A percentile compares a stretch with the other conserved stretches of the same genome.
phyloP scores from a whole-genome alignment of 2,329 filamentous ascomycete genomes.

The Penicillium glabrum region DNA sequence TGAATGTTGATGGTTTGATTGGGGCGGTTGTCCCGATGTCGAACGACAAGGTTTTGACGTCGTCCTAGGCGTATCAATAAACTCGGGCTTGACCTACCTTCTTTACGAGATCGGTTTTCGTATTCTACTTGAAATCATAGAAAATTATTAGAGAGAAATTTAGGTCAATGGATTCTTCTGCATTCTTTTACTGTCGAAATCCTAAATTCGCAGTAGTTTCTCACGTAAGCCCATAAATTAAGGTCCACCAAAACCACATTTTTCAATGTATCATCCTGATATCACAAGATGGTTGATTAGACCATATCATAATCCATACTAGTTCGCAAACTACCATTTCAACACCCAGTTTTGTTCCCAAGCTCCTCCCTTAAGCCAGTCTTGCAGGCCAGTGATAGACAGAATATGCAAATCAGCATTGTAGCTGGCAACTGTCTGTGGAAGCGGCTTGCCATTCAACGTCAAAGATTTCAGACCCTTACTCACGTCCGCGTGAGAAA shows the following conservation, averaged over 20 bases:
- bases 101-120: no score
- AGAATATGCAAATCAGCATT: slow-evolving; percentile 51
- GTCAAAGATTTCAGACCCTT: slow-evolving; percentile 43
- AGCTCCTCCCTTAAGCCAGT: slow-evolving; percentile 54
- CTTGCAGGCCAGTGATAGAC: slow-evolving; percentile 51
- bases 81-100: background rate
- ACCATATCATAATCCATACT: background rate
- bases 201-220: background rate
- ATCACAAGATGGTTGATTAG: background rate
- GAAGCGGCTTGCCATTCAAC: slow-evolving; percentile 53
- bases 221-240: background rate
- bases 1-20: slow-evolving; percentile 1
- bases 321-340: slow-evolving; percentile 46
- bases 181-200: background rate
- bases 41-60: background rate
- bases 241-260: background rate
- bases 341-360: slow-evolving; percentile 60
- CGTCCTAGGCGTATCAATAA: background rate
- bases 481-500: slow-evolving; percentile 2
- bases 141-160: no score
- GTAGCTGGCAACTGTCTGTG: slow-evolving; percentile 48
- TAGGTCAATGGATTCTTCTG: background rate
- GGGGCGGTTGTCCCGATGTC: slow-evolving; percentile 9
- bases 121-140: no score
- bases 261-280: background rate